Percentiles rank a stretch among this genome's conserved stretches.
Conservation (phyloP, 2,329 filamentous ascomycete species). For the Aspergillus alliaceus region DNA sequence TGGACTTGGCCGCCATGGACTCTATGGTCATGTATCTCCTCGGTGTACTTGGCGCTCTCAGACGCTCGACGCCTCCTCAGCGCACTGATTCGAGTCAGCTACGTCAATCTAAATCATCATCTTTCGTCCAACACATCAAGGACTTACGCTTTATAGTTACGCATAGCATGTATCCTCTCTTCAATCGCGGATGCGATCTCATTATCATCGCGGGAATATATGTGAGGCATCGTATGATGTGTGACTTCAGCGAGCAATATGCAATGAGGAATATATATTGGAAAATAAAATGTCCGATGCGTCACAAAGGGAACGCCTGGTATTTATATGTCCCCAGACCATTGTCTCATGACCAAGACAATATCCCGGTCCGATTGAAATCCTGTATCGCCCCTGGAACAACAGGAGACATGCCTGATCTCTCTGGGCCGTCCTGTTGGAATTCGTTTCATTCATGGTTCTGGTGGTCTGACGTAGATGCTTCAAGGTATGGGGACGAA, state of each 20-base stretch:
- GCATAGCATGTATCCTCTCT: background rate
- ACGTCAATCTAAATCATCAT: background rate
- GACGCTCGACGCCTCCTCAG: background rate
- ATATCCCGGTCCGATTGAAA: background rate
- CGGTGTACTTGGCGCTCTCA: background rate
- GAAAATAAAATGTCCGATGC: background rate
- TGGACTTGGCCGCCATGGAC: background rate
- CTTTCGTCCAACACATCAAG: no score
- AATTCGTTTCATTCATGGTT: background rate
- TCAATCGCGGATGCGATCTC: constrained; percentile 1
- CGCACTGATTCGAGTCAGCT: background rate
- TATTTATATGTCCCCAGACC: background rate
- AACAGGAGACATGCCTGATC: background rate
- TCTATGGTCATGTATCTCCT: background rate
- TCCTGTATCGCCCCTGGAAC: background rate
- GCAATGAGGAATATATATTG: background rate
- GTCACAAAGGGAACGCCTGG: background rate
- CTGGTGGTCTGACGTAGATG: background rate
- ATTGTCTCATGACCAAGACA: background rate
- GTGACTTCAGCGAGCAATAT: background rate
- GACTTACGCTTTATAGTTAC: background rate
- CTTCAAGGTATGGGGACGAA: background rate
- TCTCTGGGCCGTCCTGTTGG: background rate
- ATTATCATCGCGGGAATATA: background rate
- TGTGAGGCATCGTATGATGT: background rate